Percentiles rank a stretch among this genome's conserved stretches.
These are phyloP conservation scores for Trichoderma afroharzianum DNA, from an alignment of 2,329 filamentous ascomycete genomes.

Conservation along the genomic window DNA sequence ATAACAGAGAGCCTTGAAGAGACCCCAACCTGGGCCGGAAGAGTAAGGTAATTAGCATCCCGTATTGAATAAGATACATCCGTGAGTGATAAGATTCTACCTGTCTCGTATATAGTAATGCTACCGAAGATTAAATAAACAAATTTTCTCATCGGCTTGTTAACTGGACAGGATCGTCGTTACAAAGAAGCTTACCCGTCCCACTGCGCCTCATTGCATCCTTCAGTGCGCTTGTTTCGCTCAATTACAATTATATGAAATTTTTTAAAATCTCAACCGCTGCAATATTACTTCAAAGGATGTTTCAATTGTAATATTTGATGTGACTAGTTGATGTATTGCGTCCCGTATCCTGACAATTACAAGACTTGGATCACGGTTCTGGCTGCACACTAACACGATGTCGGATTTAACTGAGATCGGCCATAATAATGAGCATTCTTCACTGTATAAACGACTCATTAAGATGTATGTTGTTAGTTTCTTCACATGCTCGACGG, in stretches of 20 bases:
- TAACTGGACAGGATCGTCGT: not conserved
- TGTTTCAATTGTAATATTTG: not conserved
- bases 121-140: not conserved
- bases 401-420: not conserved
- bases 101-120: not conserved
- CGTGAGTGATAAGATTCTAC: not conserved
- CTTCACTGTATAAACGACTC: not conserved
- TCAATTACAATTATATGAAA: not conserved
- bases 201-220: not conserved
- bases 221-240: not conserved
- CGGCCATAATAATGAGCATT: not conserved
- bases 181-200: not conserved
- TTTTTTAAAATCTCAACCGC: too few relatives aligned
- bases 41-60: not conserved
- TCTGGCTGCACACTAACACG: not conserved
- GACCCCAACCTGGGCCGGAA: not conserved
- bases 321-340: not conserved
- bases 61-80: not conserved
- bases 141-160: not conserved
- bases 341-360: not conserved
- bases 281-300: not conserved
- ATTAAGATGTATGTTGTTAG: not conserved
- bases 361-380: not conserved
- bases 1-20: not conserved
- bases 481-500: not conserved